Evolutionary conservation across 257 asterid genomes (phyloP).

Genomic region (Leonotis leonurus): DNA sequence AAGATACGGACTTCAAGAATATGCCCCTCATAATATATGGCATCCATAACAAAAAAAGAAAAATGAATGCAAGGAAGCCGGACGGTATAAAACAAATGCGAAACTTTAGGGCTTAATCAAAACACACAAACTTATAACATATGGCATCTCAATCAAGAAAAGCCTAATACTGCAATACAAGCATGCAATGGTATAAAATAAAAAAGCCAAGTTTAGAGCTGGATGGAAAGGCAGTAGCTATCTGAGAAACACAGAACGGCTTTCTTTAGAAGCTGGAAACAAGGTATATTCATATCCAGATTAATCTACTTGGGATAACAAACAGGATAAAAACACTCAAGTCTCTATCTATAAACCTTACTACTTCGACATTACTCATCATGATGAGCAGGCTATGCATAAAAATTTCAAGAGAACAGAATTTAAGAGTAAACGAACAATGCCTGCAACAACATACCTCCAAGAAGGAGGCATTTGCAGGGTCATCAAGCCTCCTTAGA

Average conservation of each 20-base stretch:
- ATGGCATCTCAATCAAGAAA: not conserved
- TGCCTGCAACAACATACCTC: slow-evolving; percentile 39
- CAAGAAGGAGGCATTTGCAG: slow-evolving; percentile 61
- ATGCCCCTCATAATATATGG: not conserved
- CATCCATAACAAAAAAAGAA: not conserved
- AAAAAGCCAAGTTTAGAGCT: not conserved
- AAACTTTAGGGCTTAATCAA: not conserved
- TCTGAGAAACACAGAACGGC: not conserved
- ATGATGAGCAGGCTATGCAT: not conserved
- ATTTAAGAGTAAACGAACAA: not conserved
- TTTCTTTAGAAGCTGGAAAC: not conserved
- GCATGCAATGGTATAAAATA: not conserved
- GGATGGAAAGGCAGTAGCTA: not conserved
- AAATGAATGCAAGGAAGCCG: not conserved
- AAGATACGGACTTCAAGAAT: slow-evolving; percentile 1
- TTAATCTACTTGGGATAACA: not conserved
- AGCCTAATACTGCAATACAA: no score
- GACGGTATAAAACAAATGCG: not conserved
- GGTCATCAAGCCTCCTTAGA: slow-evolving; percentile 71
- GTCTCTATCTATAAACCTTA: not conserved
- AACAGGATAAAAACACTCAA: not conserved
- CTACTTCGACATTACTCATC: not conserved
- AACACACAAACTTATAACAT: not conserved
- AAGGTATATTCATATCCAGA: not conserved
- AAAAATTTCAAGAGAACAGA: not conserved